These are phyloP conservation scores for Fusarium bactridioides DNA, from an alignment of 2,329 filamentous ascomycete genomes.

Conservation along the genomic window DNA sequence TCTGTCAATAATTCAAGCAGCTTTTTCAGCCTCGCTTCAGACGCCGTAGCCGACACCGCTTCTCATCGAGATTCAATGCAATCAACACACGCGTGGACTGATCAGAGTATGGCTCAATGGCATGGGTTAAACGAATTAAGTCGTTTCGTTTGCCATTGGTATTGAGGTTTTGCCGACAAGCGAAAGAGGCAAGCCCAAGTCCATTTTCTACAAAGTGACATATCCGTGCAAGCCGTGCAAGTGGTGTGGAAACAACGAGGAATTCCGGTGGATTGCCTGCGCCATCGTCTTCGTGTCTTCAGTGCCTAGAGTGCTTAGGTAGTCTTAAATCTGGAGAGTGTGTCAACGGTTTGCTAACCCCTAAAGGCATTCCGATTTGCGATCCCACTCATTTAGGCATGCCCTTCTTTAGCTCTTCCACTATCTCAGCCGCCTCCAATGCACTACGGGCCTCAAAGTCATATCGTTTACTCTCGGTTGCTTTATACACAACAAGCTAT, in stretches of 20 bases:
- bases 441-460: conserved; percentile 81
- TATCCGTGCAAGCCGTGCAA: neutral
- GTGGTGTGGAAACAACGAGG: neutral
- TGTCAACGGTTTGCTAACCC: neutral
- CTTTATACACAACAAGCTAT: conserved; percentile 75
- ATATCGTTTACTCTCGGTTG: conserved; percentile 80
- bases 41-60: neutral
- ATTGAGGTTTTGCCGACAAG: neutral
- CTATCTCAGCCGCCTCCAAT: conserved; percentile 80
- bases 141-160: neutral
- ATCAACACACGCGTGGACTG: neutral
- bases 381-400: conserved; percentile 48
- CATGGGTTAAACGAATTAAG: neutral
- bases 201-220: neutral
- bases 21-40: conserved; percentile 16
- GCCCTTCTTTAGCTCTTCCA: conserved; percentile 79
- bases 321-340: neutral
- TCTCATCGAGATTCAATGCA: conserved; percentile 25
- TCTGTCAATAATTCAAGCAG: neutral
- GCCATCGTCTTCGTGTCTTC: neutral
- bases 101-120: neutral
- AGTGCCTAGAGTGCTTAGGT: neutral
- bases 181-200: conserved; percentile 2
- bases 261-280: neutral
- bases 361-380: neutral